These are phyloP conservation scores for Porogramme epimiltina DNA, from an alignment of 1,284 basidiomycete genomes.

Conservation along the genomic window DNA sequence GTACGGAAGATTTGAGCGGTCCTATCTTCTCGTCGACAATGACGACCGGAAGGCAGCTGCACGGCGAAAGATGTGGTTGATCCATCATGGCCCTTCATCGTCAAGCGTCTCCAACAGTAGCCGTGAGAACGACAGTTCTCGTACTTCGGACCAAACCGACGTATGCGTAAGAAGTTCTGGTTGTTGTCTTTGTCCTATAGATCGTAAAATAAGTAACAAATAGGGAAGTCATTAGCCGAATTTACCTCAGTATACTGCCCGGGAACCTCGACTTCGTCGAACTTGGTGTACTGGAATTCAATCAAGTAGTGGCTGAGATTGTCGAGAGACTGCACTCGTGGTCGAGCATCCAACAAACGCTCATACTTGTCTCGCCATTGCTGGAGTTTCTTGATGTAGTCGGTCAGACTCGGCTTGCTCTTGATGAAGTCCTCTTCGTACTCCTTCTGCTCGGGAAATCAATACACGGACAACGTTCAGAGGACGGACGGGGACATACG, in stretches of 20 bases:
- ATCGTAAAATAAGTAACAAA: neutral
- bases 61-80: conserved; percentile 89
- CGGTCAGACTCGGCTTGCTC: conserved; percentile 80
- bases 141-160: conserved; percentile 89
- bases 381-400: conserved; percentile 90
- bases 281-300: conserved; percentile 98
- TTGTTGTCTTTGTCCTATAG: conserved; percentile 92
- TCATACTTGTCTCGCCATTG: conserved; percentile 96
- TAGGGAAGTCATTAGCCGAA: neutral
- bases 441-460: conserved; percentile 56
- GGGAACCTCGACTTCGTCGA: conserved; percentile 98
- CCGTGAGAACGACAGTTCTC: conserved; percentile 88
- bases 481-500: conserved; percentile 41
- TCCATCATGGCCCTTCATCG: conserved; percentile 92
- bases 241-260: conserved; percentile 95
- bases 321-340: conserved; percentile 87
- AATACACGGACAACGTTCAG: neutral
- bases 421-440: conserved; percentile 93
- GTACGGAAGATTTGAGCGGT: conserved; percentile 92
- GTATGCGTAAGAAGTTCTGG: conserved; percentile 90
- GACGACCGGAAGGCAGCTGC: conserved; percentile 86
- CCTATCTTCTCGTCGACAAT: conserved; percentile 91
- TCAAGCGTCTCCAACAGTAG: conserved; percentile 89
- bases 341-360: conserved; percentile 78
- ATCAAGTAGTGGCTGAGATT: conserved; percentile 91